These are phyloP conservation scores for Cladosporium sp. DNA, from an alignment of 2,329 filamentous ascomycete species.

Conservation along the genomic window DNA sequence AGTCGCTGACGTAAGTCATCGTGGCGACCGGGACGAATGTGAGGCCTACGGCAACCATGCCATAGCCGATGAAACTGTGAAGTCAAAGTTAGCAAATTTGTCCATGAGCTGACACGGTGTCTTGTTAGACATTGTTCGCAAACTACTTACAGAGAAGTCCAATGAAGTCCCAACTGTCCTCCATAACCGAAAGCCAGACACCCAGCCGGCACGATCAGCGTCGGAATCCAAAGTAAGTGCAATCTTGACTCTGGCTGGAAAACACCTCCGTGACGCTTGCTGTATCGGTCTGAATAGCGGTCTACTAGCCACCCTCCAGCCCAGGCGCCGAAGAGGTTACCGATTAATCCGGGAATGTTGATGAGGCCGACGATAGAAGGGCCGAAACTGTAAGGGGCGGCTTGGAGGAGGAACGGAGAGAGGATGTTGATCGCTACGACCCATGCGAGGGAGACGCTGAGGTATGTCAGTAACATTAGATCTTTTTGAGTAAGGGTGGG, in stretches of 20 bases:
- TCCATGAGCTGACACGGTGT: neutral
- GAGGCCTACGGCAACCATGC: slow-evolving; percentile 42
- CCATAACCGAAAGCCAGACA: slow-evolving; percentile 44
- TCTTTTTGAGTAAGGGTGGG: neutral
- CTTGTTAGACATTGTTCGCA: neutral
- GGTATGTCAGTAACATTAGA: neutral
- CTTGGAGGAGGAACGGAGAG: slow-evolving; percentile 36
- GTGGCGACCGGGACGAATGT: slow-evolving; percentile 41
- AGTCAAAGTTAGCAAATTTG: neutral
- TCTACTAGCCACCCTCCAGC: slow-evolving; percentile 43
- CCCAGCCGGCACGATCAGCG: slow-evolving; percentile 39
- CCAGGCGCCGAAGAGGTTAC: slow-evolving; percentile 40
- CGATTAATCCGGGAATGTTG: slow-evolving; percentile 38
- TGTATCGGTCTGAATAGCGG: slow-evolving; percentile 37
- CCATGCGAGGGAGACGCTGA: slow-evolving; percentile 31
- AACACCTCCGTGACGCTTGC: slow-evolving; percentile 38
- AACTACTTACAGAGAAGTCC: slow-evolving; percentile 34
- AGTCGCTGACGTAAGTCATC: slow-evolving; percentile 43
- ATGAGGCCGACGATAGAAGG: slow-evolving; percentile 36
- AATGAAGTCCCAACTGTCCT: slow-evolving; percentile 37
- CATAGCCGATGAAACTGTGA: slow-evolving; percentile 40
- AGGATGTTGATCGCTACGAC: slow-evolving; percentile 38
- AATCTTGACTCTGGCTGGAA: slow-evolving; percentile 45
- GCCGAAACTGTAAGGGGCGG: slow-evolving; percentile 35
- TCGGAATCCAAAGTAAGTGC: slow-evolving; percentile 37